Conservation (phyloP, 257 asterid species). For the Solanum pinnatisectum region DNA sequence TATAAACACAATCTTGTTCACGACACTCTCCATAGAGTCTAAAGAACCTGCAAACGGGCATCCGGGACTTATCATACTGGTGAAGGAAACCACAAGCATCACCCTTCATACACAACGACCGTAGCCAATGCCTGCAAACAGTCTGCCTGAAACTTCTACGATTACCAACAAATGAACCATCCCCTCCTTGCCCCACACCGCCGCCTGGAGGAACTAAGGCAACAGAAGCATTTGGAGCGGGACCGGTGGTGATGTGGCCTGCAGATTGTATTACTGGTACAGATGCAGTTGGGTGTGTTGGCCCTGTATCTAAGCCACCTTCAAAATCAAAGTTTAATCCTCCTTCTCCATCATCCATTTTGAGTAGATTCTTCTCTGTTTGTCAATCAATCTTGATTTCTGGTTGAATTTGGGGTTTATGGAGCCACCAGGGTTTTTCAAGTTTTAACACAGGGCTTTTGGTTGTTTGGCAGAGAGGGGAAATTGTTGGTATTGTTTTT, state of each 20-base stretch:
- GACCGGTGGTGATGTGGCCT: slow-evolving; percentile 15
- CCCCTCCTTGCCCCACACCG: slow-evolving; percentile 2
- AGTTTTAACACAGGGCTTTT: background rate
- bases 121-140: slow-evolving; percentile 89
- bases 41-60: slow-evolving; percentile 88
- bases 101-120: slow-evolving; percentile 88
- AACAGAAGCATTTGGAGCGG: slow-evolving; percentile 11
- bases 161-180: slow-evolving; percentile 9
- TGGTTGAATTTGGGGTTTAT: background rate
- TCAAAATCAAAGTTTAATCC: slow-evolving; percentile 91
- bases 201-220: slow-evolving; percentile 15
- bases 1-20: slow-evolving; percentile 93
- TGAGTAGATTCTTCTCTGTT: background rate
- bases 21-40: slow-evolving; percentile 87
- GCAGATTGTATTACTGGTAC: slow-evolving; percentile 51
- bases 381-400: background rate
- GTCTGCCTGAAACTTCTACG: slow-evolving; percentile 87
- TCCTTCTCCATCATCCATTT: slow-evolving; percentile 89
- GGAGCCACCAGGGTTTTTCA: background rate
- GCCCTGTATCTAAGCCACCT: slow-evolving; percentile 71
- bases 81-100: slow-evolving; percentile 92
- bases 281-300: slow-evolving; percentile 75
- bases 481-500: background rate
- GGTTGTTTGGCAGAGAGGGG: background rate
- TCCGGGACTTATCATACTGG: slow-evolving; percentile 84